Conservation (phyloP, 768 basidiomycete genomes). For the Phlegmacium glaucopus region DNA sequence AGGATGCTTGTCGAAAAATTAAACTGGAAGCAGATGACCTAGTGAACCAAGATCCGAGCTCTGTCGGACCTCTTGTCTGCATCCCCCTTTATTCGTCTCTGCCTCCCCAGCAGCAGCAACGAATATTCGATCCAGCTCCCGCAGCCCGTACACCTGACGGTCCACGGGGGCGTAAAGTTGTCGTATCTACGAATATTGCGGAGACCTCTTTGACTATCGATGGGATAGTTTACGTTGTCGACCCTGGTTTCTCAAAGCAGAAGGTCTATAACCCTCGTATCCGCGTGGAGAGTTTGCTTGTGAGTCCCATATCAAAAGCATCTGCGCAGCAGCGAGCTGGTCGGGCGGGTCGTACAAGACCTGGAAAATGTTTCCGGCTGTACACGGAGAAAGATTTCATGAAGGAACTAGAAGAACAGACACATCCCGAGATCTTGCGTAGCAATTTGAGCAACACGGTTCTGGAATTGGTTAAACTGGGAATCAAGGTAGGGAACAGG, state of each 20-base stretch:
- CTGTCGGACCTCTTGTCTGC: slow-evolving; percentile 84
- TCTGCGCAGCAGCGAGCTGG: slow-evolving; percentile 95
- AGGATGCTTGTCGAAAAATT: slow-evolving; percentile 93
- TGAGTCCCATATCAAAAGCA: slow-evolving; percentile 95
- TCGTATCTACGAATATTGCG: slow-evolving; percentile 95
- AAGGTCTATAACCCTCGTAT: slow-evolving; percentile 98
- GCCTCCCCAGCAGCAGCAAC: slow-evolving; percentile 91
- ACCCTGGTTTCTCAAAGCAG: slow-evolving; percentile 97
- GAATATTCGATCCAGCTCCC: slow-evolving; percentile 92
- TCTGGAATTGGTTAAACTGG: slow-evolving; percentile 90
- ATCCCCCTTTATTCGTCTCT: slow-evolving; percentile 95
- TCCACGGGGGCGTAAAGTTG: slow-evolving; percentile 88
- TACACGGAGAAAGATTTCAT: slow-evolving; percentile 99
- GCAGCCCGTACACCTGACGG: slow-evolving; percentile 54
- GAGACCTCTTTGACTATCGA: slow-evolving; percentile 98
- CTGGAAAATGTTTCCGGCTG: slow-evolving; percentile 95
- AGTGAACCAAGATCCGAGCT: slow-evolving; percentile 59
- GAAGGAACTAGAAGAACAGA: slow-evolving; percentile 94
- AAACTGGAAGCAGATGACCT: slow-evolving; percentile 88
- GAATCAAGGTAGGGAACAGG: slow-evolving; percentile 67
- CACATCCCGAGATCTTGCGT: slow-evolving; percentile 92
- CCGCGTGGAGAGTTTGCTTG: slow-evolving; percentile 89
- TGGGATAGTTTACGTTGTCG: slow-evolving; percentile 99
- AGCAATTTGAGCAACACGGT: slow-evolving; percentile 94
- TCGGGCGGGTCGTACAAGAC: slow-evolving; percentile 92